Conservation (phyloP, 148 eudicot species). For the Euryodendron excelsum region DNA sequence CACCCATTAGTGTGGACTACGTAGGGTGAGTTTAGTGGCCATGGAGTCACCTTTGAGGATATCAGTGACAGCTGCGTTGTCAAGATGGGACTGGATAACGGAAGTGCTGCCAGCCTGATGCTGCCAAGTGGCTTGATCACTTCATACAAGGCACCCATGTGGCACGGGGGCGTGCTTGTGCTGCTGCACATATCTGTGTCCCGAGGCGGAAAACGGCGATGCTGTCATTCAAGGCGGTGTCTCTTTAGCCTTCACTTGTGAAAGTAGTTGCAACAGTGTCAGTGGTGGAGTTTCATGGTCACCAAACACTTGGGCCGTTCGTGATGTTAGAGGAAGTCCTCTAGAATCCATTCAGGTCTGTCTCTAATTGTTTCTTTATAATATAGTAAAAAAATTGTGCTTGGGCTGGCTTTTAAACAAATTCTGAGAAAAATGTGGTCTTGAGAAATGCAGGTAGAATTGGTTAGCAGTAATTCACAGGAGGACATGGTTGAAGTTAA, state of each 20-base stretch:
- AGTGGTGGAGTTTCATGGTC: conserved; percentile 55
- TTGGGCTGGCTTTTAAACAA: neutral
- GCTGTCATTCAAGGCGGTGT: conserved; percentile 68
- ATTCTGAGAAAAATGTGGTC: neutral
- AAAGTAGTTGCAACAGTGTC: too few species aligned
- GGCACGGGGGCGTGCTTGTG: conserved; percentile 79
- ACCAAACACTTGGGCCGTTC: conserved; percentile 57
- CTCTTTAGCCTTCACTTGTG: conserved; percentile 46
- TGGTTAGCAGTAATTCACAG: conserved; percentile 43
- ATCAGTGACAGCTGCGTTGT: conserved; percentile 57
- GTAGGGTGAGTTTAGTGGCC: conserved; percentile 55
- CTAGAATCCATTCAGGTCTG: conserved; percentile 62
- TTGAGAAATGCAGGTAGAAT: conserved; percentile 57
- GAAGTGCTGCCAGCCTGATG: conserved; percentile 64
- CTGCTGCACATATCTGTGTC: conserved; percentile 72
- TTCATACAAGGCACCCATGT: conserved; percentile 77
- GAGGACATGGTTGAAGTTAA: conserved; percentile 50
- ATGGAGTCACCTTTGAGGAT: conserved; percentile 59
- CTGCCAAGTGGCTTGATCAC: conserved; percentile 82
- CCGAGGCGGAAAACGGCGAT: conserved; percentile 29
- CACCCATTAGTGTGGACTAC: conserved; percentile 46
- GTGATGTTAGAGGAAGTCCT: conserved; percentile 49
- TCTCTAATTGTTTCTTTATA: neutral
- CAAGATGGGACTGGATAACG: conserved; percentile 61
- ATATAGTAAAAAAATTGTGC: too few species aligned